A percentile compares a stretch with the other conserved stretches of the same genome.
Evolutionary conservation across 1,139 yeast genomes (phyloP).

Genomic region (Sugiyamaella sp.): DNA sequence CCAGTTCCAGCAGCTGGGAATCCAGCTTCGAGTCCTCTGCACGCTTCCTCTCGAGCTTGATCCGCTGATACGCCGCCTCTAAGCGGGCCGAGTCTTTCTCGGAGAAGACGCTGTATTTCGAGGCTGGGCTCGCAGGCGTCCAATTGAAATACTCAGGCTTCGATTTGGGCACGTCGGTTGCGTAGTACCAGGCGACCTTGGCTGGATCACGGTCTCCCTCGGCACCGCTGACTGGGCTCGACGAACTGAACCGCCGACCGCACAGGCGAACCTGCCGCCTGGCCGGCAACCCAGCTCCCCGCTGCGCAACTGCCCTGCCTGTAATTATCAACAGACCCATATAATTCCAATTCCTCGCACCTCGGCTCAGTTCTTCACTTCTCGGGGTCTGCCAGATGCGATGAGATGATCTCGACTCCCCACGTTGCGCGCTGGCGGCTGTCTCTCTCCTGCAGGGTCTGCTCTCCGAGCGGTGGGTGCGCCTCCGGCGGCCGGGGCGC

Average conservation of each 20-base stretch:
- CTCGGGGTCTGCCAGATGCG: background rate
- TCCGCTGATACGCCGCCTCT: slow-evolving; percentile 53
- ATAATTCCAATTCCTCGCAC: background rate
- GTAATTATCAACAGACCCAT: background rate
- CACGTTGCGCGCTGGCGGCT: too few relatives aligned
- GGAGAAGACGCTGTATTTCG: slow-evolving; percentile 71
- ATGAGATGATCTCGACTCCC: slow-evolving; percentile 1
- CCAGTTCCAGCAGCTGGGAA: background rate
- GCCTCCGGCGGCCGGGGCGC: slow-evolving; percentile 8
- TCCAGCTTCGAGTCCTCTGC: slow-evolving; percentile 5
- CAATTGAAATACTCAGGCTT: slow-evolving; percentile 62
- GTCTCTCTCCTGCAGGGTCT: too few relatives aligned
- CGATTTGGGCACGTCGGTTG: slow-evolving; percentile 71
- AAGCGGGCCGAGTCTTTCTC: slow-evolving; percentile 61
- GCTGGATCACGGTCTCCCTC: background rate
- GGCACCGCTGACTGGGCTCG: background rate
- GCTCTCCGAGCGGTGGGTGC: too few relatives aligned
- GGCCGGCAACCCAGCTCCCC: background rate
- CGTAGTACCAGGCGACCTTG: slow-evolving; percentile 65
- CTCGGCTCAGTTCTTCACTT: background rate
- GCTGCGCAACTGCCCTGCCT: background rate
- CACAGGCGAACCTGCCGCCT: background rate
- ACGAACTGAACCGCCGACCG: background rate
- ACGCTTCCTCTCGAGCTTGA: slow-evolving; percentile 11
- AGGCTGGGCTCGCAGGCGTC: slow-evolving; percentile 45